Percentiles rank a stretch among this genome's conserved stretches.
Evolutionary conservation across 495 filamentous ascomycete genomes (phyloP).

Genomic region (Penicillium alfredii): DNA sequence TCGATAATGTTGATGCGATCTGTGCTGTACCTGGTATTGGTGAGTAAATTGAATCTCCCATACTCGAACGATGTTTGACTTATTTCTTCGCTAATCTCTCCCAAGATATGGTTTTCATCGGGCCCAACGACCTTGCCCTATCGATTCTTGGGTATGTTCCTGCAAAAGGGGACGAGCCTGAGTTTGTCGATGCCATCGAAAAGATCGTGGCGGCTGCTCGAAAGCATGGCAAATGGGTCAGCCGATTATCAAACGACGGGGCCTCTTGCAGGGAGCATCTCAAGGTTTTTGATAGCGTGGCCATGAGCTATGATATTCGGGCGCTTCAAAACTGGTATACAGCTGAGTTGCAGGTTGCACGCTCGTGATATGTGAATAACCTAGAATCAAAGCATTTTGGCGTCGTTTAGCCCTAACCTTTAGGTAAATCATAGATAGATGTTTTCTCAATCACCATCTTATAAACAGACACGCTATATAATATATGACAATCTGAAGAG

Average conservation of each 20-base stretch:
- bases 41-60: too few relatives aligned
- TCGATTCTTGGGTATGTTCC: constrained; percentile 24
- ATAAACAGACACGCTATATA: too few relatives aligned
- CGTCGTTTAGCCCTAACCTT: too few relatives aligned
- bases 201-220: constrained; percentile 27
- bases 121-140: constrained; percentile 49
- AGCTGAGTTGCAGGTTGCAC: constrained; percentile 25
- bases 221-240: constrained; percentile 31
- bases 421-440: too few relatives aligned
- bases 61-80: too few relatives aligned
- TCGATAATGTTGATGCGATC: constrained; percentile 42
- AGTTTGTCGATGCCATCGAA: constrained; percentile 27
- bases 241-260: constrained; percentile 28
- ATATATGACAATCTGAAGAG: too few relatives aligned
- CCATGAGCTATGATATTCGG: constrained; percentile 29
- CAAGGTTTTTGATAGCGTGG: constrained; percentile 30
- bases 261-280: constrained; percentile 18
- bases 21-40: constrained; percentile 20
- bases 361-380: constrained; percentile 20
- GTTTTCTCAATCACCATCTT: too few relatives aligned
- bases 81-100: constrained; percentile 3
- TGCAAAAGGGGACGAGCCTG: constrained; percentile 23
- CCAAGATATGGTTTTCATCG: constrained; percentile 54
- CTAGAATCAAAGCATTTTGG: too few relatives aligned
- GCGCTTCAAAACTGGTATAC: constrained; percentile 37